Evolutionary conservation across 352 stramenopile genomes (phyloP), one percentile per base, ranked within the genome.

Genomic region (Phytopythium aichiense): DNA sequence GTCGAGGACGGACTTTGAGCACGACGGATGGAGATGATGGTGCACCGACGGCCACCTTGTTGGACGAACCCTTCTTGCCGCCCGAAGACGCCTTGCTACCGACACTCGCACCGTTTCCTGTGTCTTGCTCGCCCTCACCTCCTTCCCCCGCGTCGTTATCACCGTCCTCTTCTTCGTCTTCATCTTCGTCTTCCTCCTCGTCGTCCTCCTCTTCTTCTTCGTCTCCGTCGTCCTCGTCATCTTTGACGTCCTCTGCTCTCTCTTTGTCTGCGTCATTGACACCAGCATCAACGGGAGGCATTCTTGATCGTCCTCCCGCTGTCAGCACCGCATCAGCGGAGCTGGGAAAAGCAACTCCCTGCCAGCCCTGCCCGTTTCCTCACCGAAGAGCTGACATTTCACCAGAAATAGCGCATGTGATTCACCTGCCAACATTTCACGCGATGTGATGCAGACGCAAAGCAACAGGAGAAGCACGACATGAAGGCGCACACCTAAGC

Each of bases 151-250:
- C 64, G 0, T 66, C 64, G 7, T 58, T 59, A 1, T 60, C 64
- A 20, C 71, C 67, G 8, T 72, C 67, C 0, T 67, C 65, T 5
- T 73, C 72, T 9, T 67, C 65, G 12, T 63, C 65, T 1, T 73
- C 66, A 11, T 68, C 63, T 0, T 63, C 63, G 6, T 67, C 68
- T 7, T 63, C 72, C 2, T 70, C 65, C 1, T 60, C 50, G 12
- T 65, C 59, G 18, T 75, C 67, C 0, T 69, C 69, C 0, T 71
- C 68, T 2, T 68, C 63, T 2, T 71, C 63, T 0, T 62, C 40
- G 0, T 64, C 52, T 13, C 63, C 61, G 0, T 68, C 56, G 18
- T 64, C 58, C 25, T 61, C 48, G 25, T 72, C 67, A 22, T 72
- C 64, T 2, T 64, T 22, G 4, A 8, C 22, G 20, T 76, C 60